Conservation (phyloP, 1,284 basidiomycete genomes). For the Cryptococcus sp. region DNA sequence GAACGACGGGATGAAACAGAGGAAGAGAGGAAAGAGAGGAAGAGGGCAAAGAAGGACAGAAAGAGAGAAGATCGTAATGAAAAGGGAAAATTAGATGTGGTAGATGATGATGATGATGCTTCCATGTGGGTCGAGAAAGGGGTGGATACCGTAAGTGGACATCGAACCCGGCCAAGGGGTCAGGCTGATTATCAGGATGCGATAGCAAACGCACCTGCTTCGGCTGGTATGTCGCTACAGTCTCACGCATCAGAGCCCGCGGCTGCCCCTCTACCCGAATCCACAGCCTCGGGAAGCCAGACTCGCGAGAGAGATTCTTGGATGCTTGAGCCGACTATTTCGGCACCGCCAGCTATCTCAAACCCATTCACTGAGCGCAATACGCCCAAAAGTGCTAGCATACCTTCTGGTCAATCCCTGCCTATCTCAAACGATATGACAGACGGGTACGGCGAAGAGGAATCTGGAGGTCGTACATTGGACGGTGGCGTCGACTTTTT, state of each 20-base stretch:
- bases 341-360: slow-evolving; percentile 15
- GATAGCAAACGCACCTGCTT: slow-evolving; percentile 61
- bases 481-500: slow-evolving; percentile 72
- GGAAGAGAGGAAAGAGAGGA: slow-evolving; percentile 39
- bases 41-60: slow-evolving; percentile 41
- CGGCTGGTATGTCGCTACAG: slow-evolving; percentile 64
- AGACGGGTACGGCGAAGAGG: slow-evolving; percentile 66
- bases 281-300: slow-evolving; percentile 50
- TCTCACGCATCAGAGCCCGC: slow-evolving; percentile 55
- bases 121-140: slow-evolving; percentile 85
- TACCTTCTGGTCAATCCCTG: background rate
- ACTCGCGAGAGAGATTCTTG: slow-evolving; percentile 72
- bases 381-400: slow-evolving; percentile 20
- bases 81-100: slow-evolving; percentile 46
- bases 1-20: slow-evolving; percentile 51
- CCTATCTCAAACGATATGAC: slow-evolving; percentile 47
- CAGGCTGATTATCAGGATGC: slow-evolving; percentile 15
- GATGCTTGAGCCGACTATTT: slow-evolving; percentile 67
- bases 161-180: background rate
- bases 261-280: slow-evolving; percentile 53
- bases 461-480: slow-evolving; percentile 52
- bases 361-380: slow-evolving; percentile 9
- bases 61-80: slow-evolving; percentile 25
- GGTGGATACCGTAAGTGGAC: slow-evolving; percentile 63
- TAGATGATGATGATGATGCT: slow-evolving; percentile 65